Evolutionary conservation across 2,329 filamentous ascomycete species (phyloP).

Genomic region (Thielaviopsis euricoi): DNA sequence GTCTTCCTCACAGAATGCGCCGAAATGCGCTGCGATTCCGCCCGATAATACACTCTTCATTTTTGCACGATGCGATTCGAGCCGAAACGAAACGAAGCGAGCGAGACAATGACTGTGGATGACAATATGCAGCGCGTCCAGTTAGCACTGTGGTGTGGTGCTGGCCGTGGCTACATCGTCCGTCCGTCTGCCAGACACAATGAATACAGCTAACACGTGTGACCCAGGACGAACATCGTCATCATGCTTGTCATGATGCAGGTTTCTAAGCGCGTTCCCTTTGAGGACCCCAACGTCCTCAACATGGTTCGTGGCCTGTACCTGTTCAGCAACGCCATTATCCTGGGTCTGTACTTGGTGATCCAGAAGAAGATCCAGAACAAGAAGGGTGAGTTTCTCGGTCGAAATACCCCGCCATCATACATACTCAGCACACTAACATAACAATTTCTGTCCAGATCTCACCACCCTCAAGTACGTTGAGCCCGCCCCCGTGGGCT

Average conservation of each 20-base stretch:
- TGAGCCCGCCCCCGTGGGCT: slow-evolving; percentile 86
- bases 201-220: neutral
- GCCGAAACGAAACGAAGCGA: too few species aligned
- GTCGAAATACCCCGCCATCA: too few species aligned
- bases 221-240: slow-evolving; percentile 64
- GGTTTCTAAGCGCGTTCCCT: slow-evolving; percentile 86
- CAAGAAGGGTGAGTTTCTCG: slow-evolving; percentile 66
- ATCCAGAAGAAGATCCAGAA: slow-evolving; percentile 74
- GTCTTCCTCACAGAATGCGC: neutral
- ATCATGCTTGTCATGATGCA: slow-evolving; percentile 98
- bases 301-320: slow-evolving; percentile 39
- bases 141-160: too few species aligned
- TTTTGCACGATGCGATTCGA: too few species aligned
- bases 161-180: neutral
- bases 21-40: too few species aligned
- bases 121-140: too few species aligned
- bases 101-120: too few species aligned
- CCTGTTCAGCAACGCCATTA: slow-evolving; percentile 57
- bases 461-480: slow-evolving; percentile 97
- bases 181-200: too few species aligned
- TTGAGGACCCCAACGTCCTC: slow-evolving; percentile 59
- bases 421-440: neutral
- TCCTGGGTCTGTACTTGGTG: slow-evolving; percentile 70
- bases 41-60: too few species aligned
- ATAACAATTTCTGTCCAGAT: slow-evolving; percentile 37